These are phyloP conservation scores for Kwoniella dendrophila DNA, from an alignment of 768 basidiomycete species.

Conservation along the genomic window DNA sequence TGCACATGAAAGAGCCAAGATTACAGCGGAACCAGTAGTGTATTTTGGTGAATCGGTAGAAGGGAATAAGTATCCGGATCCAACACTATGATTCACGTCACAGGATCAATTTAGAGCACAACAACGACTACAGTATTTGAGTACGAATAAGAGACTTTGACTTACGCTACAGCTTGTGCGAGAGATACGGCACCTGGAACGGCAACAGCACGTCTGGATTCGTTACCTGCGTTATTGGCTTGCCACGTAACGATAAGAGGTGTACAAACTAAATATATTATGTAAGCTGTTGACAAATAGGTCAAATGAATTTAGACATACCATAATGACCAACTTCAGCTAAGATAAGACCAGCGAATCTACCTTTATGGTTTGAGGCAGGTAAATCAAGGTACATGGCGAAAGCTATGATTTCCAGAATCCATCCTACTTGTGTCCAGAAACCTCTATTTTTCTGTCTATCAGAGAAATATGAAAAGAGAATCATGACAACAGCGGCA, in stretches of 20 bases:
- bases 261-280: constrained; percentile 27
- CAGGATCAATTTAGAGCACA: no score
- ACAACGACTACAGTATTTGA: no score
- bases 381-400: constrained; percentile 22
- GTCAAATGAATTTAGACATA: constrained; percentile 3
- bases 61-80: constrained; percentile 13
- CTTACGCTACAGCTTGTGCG: constrained; percentile 29
- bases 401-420: constrained; percentile 25
- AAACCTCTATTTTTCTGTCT: constrained; percentile 15
- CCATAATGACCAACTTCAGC: constrained; percentile 29
- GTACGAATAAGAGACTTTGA: no score
- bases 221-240: constrained; percentile 28
- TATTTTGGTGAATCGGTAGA: constrained; percentile 27
- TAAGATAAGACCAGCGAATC: constrained; percentile 29
- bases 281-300: neutral
- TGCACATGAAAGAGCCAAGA: constrained; percentile 20
- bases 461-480: constrained; percentile 25
- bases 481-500: constrained; percentile 27
- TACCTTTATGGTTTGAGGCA: constrained; percentile 10
- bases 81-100: constrained; percentile 16
- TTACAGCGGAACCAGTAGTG: constrained; percentile 26
- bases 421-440: constrained; percentile 20
- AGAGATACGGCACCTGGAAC: constrained; percentile 23
- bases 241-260: constrained; percentile 28
- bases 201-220: constrained; percentile 27